These are phyloP conservation scores for Tephrocybe sp. DNA, from an alignment of 768 basidiomycete species.

Conservation along the genomic window DNA sequence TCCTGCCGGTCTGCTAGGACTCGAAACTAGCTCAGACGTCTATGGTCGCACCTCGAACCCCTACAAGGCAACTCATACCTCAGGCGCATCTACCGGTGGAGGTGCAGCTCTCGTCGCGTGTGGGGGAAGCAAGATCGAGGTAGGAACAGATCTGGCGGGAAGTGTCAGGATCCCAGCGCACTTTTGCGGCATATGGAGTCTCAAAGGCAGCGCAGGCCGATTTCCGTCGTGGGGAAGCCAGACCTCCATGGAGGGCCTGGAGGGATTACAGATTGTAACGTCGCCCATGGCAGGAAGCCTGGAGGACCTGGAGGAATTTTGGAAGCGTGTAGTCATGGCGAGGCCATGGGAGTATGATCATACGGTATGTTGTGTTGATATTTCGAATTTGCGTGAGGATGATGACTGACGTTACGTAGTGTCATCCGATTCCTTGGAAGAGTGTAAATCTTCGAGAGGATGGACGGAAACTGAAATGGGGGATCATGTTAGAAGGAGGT, in stretches of 20 bases:
- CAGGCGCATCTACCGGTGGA: slow-evolving; percentile 71
- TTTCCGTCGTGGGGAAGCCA: slow-evolving; percentile 53
- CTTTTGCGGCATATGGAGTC: slow-evolving; percentile 68
- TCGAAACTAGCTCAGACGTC: slow-evolving; percentile 59
- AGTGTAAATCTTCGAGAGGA: slow-evolving; percentile 45
- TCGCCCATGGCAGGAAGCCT: slow-evolving; percentile 66
- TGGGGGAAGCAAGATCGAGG: slow-evolving; percentile 64
- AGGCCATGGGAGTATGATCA: slow-evolving; percentile 72
- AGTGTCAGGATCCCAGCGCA: slow-evolving; percentile 73
- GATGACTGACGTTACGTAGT: slow-evolving; percentile 30
- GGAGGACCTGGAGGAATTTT: slow-evolving; percentile 64
- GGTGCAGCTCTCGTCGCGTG: slow-evolving; percentile 67
- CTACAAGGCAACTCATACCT: slow-evolving; percentile 48
- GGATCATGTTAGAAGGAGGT: slow-evolving; percentile 66
- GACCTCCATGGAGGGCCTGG: slow-evolving; percentile 52
- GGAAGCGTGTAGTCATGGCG: slow-evolving; percentile 58
- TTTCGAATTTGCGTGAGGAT: background rate
- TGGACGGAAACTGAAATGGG: slow-evolving; percentile 59
- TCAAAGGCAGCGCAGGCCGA: slow-evolving; percentile 60
- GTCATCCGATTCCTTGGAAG: slow-evolving; percentile 51
- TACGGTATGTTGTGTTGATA: slow-evolving; percentile 32
- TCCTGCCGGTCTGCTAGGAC: slow-evolving; percentile 53
- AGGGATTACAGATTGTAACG: slow-evolving; percentile 52
- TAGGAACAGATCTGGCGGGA: slow-evolving; percentile 75
- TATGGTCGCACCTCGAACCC: slow-evolving; percentile 68